Base-by-base conservation (phyloP, 441 rosid genomes). In the Melastoma candidum region DNA sequence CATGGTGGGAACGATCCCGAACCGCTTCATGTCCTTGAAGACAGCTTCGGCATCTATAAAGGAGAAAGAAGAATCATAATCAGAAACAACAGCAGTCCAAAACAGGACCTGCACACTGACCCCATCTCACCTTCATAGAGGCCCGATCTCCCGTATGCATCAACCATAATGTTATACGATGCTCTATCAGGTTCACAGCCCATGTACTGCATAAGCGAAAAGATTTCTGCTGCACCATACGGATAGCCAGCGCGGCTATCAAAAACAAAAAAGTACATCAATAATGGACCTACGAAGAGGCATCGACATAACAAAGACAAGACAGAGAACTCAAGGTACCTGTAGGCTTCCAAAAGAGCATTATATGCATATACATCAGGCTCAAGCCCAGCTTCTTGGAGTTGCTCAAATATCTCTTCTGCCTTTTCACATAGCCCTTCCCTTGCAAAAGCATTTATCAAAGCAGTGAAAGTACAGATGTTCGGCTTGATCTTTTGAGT, bases 371-470 rank as follows among this genome's bases (percentile, higher is more conserved):
- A 90, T 3, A 83, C 96, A 66, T 90, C 96, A 26, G 96, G 97
- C 66, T 87, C 96, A 63, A 53, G 71, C 17, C 95, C 92, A 58
- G 80, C 83, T 71, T 83, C 87, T 60, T 90, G 97, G 67, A 90
- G 70, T 83, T 74, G 87, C 79, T 90, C 97, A 58, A 90, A 90
- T 49, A 81, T 76, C 71, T 90, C 96, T 64, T 90, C 93, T 1
- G 97, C 97, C 71, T 84, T 90, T 68, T 90, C 90, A 53, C 96
- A 90, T 1, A 83, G 88, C 65, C 97, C 97, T 71, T 84, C 95
- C 71, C 96, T 80, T 57, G 97, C 97, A 73, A 87, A 90, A 52
- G 95, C 97, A 68, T 87, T 90, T 59, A 90, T 75, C 1, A 90
- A 75, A 36, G 77, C 90, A 11, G 96, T 87, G 55, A 81, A 90